A percentile compares a stretch with the other conserved stretches of the same genome.
These are phyloP conservation scores for Mucor circinelloides DNA, from an alignment of 371 early-diverging fungal species.

Conservation along the genomic window DNA sequence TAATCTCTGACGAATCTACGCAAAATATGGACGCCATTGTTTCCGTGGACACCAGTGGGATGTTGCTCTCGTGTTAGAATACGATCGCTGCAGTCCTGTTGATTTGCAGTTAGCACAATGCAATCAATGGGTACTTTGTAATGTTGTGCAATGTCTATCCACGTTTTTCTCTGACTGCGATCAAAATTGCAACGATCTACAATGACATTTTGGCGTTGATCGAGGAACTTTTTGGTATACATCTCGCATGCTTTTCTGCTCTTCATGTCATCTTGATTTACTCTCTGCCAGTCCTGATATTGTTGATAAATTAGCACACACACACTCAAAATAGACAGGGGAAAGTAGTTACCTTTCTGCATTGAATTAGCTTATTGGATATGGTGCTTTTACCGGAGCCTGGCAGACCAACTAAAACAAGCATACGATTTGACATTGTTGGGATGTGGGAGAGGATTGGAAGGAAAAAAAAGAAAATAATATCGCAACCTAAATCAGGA, in stretches of 20 bases:
- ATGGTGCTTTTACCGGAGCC: slow-evolving; percentile 74
- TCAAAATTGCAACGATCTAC: slow-evolving; percentile 84
- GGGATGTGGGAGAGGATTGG: background rate
- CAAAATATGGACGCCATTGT: slow-evolving; percentile 62
- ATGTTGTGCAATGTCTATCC: slow-evolving; percentile 66
- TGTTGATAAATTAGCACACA: too few species aligned
- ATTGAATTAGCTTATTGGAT: slow-evolving; percentile 45
- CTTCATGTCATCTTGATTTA: slow-evolving; percentile 64
- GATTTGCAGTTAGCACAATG: slow-evolving; percentile 67
- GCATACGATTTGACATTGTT: slow-evolving; percentile 29
- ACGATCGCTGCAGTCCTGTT: slow-evolving; percentile 62
- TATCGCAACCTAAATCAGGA: background rate
- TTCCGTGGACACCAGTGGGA: slow-evolving; percentile 74
- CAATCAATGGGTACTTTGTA: slow-evolving; percentile 66
- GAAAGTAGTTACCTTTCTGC: slow-evolving; percentile 10
- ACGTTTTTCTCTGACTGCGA: slow-evolving; percentile 68
- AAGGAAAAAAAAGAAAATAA: background rate
- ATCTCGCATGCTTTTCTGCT: slow-evolving; percentile 67
- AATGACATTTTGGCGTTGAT: slow-evolving; percentile 63
- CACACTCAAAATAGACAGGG: background rate
- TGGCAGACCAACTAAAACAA: slow-evolving; percentile 67
- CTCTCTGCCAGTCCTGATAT: slow-evolving; percentile 21
- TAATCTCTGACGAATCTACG: slow-evolving; percentile 61
- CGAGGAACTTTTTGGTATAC: slow-evolving; percentile 30
- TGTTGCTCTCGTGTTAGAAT: slow-evolving; percentile 64